Evolutionary conservation across 768 basidiomycete species (phyloP), one percentile per base, ranked within the genome.

Genomic region (Mrakia gelida): DNA sequence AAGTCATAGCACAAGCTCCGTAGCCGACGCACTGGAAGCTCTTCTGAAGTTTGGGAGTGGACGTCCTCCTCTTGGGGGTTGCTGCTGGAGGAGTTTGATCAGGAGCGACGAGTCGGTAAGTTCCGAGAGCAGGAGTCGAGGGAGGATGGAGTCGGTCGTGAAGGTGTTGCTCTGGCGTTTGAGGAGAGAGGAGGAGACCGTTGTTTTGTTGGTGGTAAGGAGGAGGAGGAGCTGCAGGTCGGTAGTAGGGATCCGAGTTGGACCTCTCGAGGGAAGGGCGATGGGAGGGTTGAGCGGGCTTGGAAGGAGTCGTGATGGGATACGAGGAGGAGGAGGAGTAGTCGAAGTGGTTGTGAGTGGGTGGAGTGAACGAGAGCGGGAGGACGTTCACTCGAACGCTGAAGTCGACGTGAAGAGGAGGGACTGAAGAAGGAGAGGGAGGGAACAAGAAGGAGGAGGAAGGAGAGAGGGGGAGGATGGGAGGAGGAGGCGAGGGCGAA

Each of bases 1-100:
- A 98, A 79, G 95, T 93, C 94, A 97, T 98, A 78, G 92, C 88
- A 86, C 96, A 98, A 71, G 95, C 93, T 81, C 94, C 94, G 84
- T 92, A 98, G 18, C 95, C 95, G 72, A 91, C 89, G 86, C 96
- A 98, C 82, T 94, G 92, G 85, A 97, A 98, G 43, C 94, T 94
- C 87, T 96, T 97, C n/a, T 81, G 82, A 3, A 82, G 81, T 38
- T 70, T 70, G 28, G 67, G 67, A 15, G 67, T 70, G 15, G 41
- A 6, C 21, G 10, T 70, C 41, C 67, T 70, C 67, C 26, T 70
- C 41, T 3, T 18, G 56, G 23, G 32, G 16, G 21, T 16, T 26
- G 18, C 38, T 13, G 18, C 67, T 7, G 67, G 23, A 41, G 67
- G 67, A 13, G 67, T 34, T 3, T 70, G 10, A n/a, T 59, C 23